These are phyloP conservation scores for Bromus sterilis DNA, from an alignment of 176 grass and related monocot genomes.

Conservation along the genomic window DNA sequence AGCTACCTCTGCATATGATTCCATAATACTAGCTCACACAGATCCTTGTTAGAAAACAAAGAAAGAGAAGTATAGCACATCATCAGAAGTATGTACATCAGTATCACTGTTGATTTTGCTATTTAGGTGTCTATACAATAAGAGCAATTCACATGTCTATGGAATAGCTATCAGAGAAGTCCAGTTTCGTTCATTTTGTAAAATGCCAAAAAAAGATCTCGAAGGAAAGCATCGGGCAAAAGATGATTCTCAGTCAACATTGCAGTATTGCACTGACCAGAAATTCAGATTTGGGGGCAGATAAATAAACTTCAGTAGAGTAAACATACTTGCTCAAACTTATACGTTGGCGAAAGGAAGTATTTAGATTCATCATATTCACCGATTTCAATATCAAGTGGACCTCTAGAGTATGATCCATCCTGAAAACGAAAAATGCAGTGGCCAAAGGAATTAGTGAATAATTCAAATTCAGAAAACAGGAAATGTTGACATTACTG, in stretches of 20 bases:
- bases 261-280: not conserved
- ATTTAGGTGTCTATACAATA: not conserved
- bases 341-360: conserved; percentile 82
- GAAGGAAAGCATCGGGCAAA: not conserved
- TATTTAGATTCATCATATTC: conserved; percentile 84
- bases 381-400: conserved; percentile 61
- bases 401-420: conserved; percentile 96
- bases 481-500: not conserved
- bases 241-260: conserved; percentile 2
- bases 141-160: not conserved
- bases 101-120: not conserved
- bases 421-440: conserved; percentile 53
- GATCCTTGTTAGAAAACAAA: not conserved
- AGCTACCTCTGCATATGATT: not conserved
- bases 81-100: not conserved
- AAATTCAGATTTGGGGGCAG: not conserved
- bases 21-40: not conserved
- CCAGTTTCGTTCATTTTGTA: not conserved
- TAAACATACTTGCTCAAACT: conserved; percentile 92
- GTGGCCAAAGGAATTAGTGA: not conserved
- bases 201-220: not conserved
- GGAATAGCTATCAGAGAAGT: not conserved
- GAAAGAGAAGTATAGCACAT: not conserved
- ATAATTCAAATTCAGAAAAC: not conserved
- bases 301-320: not conserved